Evolutionary conservation across 2,329 filamentous ascomycete species (phyloP).

Genomic region (Coniochaeta sp.): DNA sequence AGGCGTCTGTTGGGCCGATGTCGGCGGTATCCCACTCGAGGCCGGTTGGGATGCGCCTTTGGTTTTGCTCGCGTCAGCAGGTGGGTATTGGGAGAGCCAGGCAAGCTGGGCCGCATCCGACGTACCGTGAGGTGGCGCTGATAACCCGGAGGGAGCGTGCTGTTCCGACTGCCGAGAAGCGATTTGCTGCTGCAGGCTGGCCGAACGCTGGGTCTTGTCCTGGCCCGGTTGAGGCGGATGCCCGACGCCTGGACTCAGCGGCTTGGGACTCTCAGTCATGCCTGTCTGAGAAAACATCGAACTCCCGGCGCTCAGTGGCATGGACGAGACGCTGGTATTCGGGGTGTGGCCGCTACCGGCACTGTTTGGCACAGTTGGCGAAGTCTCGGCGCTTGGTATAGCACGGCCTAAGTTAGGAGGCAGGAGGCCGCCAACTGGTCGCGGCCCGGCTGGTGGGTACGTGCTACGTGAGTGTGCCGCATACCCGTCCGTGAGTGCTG

Average conservation of each 20-base stretch:
- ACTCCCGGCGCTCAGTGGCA: slow-evolving; percentile 36
- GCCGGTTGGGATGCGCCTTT: slow-evolving; percentile 27
- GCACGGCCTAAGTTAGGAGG: slow-evolving; percentile 52
- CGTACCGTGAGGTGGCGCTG: slow-evolving; percentile 23
- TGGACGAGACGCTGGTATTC: slow-evolving; percentile 40
- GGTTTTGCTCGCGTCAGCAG: slow-evolving; percentile 21
- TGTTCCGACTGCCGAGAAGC: slow-evolving; percentile 18
- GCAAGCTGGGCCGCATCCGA: slow-evolving; percentile 20
- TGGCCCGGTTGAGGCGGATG: slow-evolving; percentile 41
- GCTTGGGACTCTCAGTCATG: slow-evolving; percentile 84
- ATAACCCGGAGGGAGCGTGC: slow-evolving; percentile 11
- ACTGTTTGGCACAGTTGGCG: slow-evolving; percentile 40
- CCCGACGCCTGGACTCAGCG: slow-evolving; percentile 58
- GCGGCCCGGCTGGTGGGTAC: slow-evolving; percentile 62
- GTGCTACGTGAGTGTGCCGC: slow-evolving; percentile 60
- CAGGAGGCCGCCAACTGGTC: slow-evolving; percentile 50
- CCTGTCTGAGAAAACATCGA: slow-evolving; percentile 62
- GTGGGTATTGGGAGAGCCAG: slow-evolving; percentile 19
- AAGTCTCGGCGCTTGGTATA: slow-evolving; percentile 46
- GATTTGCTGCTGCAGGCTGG: slow-evolving; percentile 58
- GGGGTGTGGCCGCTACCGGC: slow-evolving; percentile 34
- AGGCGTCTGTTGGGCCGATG: slow-evolving; percentile 5
- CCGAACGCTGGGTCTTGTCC: slow-evolving; percentile 52
- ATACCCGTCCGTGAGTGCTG: slow-evolving; percentile 38
- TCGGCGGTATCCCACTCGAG: slow-evolving; percentile 4